Conservation (phyloP, 495 filamentous ascomycete genomes). For the Penicillium odoratum region DNA sequence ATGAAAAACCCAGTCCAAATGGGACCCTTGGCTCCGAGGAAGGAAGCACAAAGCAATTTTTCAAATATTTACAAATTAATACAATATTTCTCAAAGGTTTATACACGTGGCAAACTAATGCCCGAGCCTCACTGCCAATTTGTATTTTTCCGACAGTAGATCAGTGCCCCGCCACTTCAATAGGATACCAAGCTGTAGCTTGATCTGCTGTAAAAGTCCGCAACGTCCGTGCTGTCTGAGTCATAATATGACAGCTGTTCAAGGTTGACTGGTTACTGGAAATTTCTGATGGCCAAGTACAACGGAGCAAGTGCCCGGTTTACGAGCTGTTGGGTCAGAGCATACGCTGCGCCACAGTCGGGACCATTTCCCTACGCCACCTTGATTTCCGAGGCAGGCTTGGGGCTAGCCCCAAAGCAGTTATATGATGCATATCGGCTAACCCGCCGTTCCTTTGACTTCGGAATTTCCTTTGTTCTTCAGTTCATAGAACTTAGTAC, state of each 20-base stretch:
- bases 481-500: too few relatives aligned
- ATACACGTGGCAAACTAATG: background rate
- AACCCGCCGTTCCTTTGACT: background rate
- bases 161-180: conserved; percentile 5
- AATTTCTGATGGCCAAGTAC: background rate
- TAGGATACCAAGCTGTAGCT: conserved; percentile 8
- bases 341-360: background rate
- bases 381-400: background rate
- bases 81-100: background rate
- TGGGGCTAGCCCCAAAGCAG: background rate
- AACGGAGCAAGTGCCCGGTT: background rate
- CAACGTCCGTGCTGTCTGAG: conserved; percentile 3
- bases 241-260: conserved; percentile 8
- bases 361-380: background rate
- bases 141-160: conserved; percentile 10
- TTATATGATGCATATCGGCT: background rate
- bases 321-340: background rate
- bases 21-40: conserved; percentile 7
- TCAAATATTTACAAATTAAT: background rate
- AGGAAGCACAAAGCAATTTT: background rate
- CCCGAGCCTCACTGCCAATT: conserved; percentile 12
- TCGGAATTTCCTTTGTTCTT: background rate
- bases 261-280: background rate
- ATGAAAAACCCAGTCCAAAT: background rate
- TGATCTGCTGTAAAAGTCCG: conserved; percentile 2